Evolutionary conservation across 2,329 filamentous ascomycete species (phyloP), one percentile per base, ranked within the genome.

Genomic region (Colletotrichum magnum): DNA sequence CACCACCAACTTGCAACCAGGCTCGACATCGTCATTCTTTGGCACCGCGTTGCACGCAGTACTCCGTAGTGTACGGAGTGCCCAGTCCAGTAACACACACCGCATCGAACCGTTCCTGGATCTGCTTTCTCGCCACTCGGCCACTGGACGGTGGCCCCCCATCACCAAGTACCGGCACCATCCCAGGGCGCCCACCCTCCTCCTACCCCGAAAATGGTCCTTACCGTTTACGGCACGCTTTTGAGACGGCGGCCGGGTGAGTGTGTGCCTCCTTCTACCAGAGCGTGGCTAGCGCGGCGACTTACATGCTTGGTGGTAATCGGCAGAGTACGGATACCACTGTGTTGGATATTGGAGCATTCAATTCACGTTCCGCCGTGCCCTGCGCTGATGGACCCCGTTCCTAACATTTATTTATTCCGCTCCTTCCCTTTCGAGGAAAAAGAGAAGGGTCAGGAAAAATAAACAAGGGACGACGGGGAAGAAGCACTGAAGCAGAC

Each of bases 41-140:
- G 18, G n/a, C 41, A 32, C 21, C 24, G 24, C 48, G 52, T 18
- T 18, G 16, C 47, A 43, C 45, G 21, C 21, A 24, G 21, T 24
- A 24, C 21, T 24, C 21, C 21, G 21, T 24, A 24, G 21, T 24
- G 21, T 24, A 24, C 21, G 21, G 21, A 24, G 21, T 24, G 21
- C 21, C 21, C 21, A 24, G 21, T 36, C 21, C 21, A 24, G 21
- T 36, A 10, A 36, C 10, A 36, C 51, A 58, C 57, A 50, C 52
- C 24, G 62, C 63, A 48, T 66, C 50, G 21, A 65, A 56, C 24
- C 24, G 62, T 69, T 59, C 54, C 66, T 65, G 62, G 54, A 59
- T 51, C 53, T 28, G 53, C 52, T 43, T 32, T 58, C 24, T 68
- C 45, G 60, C 65, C 60, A 68, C 61, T 53, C 48, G 41, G 39